A percentile compares a stretch with the other conserved stretches of the same genome.
Conservation (phyloP, 2,329 filamentous ascomycete genomes). For the Thermochaetoides dissita region DNA sequence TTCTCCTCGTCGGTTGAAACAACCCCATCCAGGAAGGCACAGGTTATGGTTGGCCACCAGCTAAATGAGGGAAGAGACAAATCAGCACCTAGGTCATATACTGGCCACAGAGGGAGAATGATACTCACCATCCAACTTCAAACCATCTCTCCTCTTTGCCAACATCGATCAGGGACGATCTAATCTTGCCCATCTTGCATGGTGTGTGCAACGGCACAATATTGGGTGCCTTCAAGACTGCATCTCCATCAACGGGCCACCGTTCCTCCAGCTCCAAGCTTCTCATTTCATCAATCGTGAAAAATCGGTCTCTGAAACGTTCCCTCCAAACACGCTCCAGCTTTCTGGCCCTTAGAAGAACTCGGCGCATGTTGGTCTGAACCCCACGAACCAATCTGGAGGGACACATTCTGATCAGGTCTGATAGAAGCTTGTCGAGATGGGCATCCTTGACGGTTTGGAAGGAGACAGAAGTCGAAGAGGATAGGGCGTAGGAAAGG, state of each 20-base stretch:
- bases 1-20: conserved; percentile 29
- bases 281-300: conserved; percentile 31
- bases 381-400: conserved; percentile 11
- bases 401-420: conserved; percentile 20
- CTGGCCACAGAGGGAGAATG: no score
- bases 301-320: conserved; percentile 31
- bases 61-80: conserved; percentile 19
- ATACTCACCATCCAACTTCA: conserved; percentile 34
- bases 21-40: conserved; percentile 42
- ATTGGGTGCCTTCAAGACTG: conserved; percentile 17
- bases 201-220: conserved; percentile 15
- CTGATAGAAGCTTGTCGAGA: conserved; percentile 32
- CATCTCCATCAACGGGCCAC: conserved; percentile 20
- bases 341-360: conserved; percentile 21
- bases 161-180: no score
- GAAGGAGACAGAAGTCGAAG: conserved; percentile 25
- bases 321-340: conserved; percentile 30
- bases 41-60: conserved; percentile 45
- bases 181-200: conserved; percentile 20
- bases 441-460: conserved; percentile 24
- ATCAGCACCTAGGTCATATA: no score
- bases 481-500: conserved; percentile 26
- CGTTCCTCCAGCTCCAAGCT: conserved; percentile 21
- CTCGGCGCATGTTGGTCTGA: conserved; percentile 12
- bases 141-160: conserved; percentile 27